Evolutionary conservation across 768 basidiomycete species (phyloP).

Genomic region (Obba rivulosa): DNA sequence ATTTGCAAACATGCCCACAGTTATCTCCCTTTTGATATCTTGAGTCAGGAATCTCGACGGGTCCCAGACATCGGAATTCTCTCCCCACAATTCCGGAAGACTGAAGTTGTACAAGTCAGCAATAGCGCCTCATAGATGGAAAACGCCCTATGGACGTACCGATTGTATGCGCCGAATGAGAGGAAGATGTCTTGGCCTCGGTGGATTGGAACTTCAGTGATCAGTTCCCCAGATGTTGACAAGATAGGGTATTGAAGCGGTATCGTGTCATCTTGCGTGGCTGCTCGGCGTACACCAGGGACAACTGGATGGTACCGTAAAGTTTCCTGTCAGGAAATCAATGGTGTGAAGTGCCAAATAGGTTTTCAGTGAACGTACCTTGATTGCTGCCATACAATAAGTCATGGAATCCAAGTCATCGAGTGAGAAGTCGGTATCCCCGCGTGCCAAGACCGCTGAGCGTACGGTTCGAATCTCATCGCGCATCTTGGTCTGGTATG

Average conservation of each 20-base stretch:
- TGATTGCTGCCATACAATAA: slow-evolving; percentile 1
- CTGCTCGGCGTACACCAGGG: slow-evolving; percentile 11
- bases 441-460: neutral
- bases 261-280: slow-evolving; percentile 17
- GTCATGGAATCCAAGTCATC: slow-evolving; percentile 9
- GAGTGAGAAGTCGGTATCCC: slow-evolving; percentile 7
- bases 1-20: slow-evolving; percentile 5
- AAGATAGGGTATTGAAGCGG: slow-evolving; percentile 11
- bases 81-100: slow-evolving; percentile 11
- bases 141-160: slow-evolving; percentile 1
- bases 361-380: slow-evolving; percentile 9
- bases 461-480: slow-evolving; percentile 9
- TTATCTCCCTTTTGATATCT: slow-evolving; percentile 7
- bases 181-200: slow-evolving; percentile 2
- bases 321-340: slow-evolving; percentile 10
- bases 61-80: slow-evolving; percentile 10
- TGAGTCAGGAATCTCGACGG: neutral
- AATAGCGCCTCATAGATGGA: neutral
- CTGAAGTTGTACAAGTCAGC: neutral
- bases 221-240: neutral
- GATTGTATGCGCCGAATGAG: slow-evolving; percentile 5
- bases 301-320: slow-evolving; percentile 17
- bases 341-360: too few relatives aligned
- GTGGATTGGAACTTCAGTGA: slow-evolving; percentile 6
- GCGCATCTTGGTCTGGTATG: slow-evolving; percentile 9